Evolutionary conservation across 805 yeast genomes (phyloP).

Genomic region (Isabelozyma rhagii): DNA sequence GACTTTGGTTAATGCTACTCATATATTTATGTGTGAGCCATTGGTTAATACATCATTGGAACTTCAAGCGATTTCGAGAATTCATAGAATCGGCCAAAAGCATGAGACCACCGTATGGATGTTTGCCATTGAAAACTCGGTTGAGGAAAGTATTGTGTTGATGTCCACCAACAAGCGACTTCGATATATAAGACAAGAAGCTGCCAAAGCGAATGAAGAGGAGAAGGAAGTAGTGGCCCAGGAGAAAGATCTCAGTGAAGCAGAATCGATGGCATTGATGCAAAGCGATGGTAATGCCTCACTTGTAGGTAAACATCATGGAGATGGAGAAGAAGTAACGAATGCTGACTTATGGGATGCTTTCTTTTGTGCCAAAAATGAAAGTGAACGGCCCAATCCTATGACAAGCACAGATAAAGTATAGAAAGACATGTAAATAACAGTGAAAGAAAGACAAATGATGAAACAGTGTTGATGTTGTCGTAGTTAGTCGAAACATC

Average conservation of each 20-base stretch:
- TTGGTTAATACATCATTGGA: slow-evolving; percentile 84
- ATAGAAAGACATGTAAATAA: not conserved
- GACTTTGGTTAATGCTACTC: slow-evolving; percentile 87
- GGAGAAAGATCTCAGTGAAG: slow-evolving; percentile 31
- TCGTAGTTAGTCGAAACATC: too few species aligned
- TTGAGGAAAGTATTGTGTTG: slow-evolving; percentile 83
- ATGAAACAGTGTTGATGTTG: too few species aligned
- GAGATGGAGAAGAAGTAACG: slow-evolving; percentile 59
- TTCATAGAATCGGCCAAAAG: slow-evolving; percentile 89
- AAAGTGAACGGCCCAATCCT: slow-evolving; percentile 4
- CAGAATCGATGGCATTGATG: slow-evolving; percentile 55
- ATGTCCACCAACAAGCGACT: slow-evolving; percentile 62
- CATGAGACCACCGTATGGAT: slow-evolving; percentile 86
- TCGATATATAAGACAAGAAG: slow-evolving; percentile 27
- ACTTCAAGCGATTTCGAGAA: slow-evolving; percentile 85
- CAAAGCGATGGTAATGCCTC: slow-evolving; percentile 49
- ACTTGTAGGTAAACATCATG: slow-evolving; percentile 38
- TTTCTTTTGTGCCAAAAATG: slow-evolving; percentile 40
- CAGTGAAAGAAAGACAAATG: not conserved
- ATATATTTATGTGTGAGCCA: slow-evolving; percentile 91
- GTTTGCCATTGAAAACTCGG: slow-evolving; percentile 78
- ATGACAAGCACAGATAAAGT: not conserved
- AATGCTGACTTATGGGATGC: slow-evolving; percentile 62
- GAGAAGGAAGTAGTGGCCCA: slow-evolving; percentile 12
- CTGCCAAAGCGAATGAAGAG: slow-evolving; percentile 4